These are phyloP conservation scores for Primulina tabacum DNA, from an alignment of 257 asterid genomes.

Conservation along the genomic window DNA sequence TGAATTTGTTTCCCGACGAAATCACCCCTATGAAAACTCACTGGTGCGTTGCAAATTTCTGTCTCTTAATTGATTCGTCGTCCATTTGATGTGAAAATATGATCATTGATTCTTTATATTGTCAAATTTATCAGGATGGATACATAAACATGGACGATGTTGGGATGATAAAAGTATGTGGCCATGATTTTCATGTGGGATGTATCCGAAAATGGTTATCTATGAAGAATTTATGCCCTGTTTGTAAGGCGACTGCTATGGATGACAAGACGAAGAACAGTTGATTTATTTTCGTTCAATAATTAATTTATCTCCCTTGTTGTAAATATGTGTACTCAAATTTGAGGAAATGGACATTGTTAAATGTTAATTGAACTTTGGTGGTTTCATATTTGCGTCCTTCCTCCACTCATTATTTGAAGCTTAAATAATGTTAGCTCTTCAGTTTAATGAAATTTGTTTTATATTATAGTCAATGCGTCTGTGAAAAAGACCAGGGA, in stretches of 20 bases:
- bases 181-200: conserved; percentile 50
- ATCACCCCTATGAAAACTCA: too few relatives aligned
- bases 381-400: too few relatives aligned
- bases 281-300: neutral
- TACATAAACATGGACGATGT: conserved; percentile 58
- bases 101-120: neutral
- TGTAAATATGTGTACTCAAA: conserved; percentile 26
- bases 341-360: neutral
- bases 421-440: too few relatives aligned
- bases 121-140: conserved; percentile 51
- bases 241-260: conserved; percentile 48
- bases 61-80: too few relatives aligned
- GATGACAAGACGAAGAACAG: conserved; percentile 32
- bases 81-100: too few relatives aligned
- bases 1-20: too few relatives aligned
- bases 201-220: conserved; percentile 56
- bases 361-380: neutral
- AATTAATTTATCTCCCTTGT: neutral
- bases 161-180: conserved; percentile 45
- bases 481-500: too few relatives aligned
- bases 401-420: too few relatives aligned
- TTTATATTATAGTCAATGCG: too few relatives aligned
- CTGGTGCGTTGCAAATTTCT: too few relatives aligned
- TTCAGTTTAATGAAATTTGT: too few relatives aligned
- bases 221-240: conserved; percentile 54